Evolutionary conservation across 805 yeast genomes (phyloP).

Genomic region (Kuraishia floccosa): DNA sequence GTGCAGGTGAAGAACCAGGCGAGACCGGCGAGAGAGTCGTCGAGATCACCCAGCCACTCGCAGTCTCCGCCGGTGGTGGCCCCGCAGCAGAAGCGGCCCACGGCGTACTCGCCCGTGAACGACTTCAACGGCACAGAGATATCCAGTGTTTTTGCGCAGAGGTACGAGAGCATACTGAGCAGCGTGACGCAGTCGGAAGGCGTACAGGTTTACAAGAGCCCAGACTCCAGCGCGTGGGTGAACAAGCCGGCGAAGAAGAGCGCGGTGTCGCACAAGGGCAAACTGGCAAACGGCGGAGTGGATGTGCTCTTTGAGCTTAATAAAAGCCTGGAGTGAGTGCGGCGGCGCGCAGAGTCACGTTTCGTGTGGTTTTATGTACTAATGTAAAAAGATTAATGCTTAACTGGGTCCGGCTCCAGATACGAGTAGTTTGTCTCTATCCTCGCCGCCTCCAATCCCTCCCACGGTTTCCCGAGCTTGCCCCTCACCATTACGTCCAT

Average conservation of each 20-base stretch:
- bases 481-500: conserved; percentile 28
- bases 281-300: neutral
- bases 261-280: neutral
- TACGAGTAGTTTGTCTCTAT: conserved; percentile 12
- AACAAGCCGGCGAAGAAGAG: neutral
- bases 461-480: conserved; percentile 18
- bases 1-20: neutral
- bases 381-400: too few species aligned
- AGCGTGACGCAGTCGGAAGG: too few species aligned
- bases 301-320: neutral
- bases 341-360: too few species aligned
- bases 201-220: too few species aligned
- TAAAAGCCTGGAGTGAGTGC: neutral
- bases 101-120: conserved; percentile 1
- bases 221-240: too few species aligned
- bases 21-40: too few species aligned
- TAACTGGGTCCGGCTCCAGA: too few species aligned
- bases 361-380: too few species aligned
- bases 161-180: too few species aligned
- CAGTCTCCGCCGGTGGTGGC: too few species aligned
- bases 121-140: conserved; percentile 1
- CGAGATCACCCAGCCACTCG: too few species aligned
- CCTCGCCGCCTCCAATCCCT: conserved; percentile 13
- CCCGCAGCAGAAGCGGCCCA: neutral
- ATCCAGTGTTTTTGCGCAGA: neutral